These are phyloP conservation scores for Cupressus sempervirens DNA, from an alignment of 75 land plant species.

Conservation along the genomic window DNA sequence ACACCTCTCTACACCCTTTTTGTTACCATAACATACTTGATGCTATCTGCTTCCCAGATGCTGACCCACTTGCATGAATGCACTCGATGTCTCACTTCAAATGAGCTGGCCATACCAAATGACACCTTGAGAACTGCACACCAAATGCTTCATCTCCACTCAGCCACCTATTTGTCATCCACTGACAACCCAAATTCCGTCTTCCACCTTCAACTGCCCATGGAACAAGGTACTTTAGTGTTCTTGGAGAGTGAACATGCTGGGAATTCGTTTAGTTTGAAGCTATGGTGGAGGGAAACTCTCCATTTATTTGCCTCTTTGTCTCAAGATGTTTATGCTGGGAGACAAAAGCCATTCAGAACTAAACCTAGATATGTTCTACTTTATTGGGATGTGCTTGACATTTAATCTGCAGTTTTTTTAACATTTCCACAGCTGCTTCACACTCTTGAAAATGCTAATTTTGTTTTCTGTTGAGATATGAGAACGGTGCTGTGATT, in stretches of 20 bases:
- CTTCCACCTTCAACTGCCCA: too few relatives aligned
- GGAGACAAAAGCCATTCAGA: neutral
- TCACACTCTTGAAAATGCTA: neutral
- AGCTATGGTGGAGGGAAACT: neutral
- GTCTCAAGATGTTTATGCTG: neutral
- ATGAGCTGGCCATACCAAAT: too few relatives aligned
- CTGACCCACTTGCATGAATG: too few relatives aligned
- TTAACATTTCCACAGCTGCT: neutral
- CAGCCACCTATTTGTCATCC: too few relatives aligned
- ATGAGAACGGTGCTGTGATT: neutral
- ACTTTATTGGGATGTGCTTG: neutral
- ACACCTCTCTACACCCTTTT: too few relatives aligned
- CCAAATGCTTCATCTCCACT: too few relatives aligned
- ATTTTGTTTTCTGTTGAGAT: neutral
- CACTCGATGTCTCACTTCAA: too few relatives aligned
- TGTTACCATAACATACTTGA: too few relatives aligned
- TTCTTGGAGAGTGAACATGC: neutral
- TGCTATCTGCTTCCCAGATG: too few relatives aligned
- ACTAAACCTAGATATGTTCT: neutral
- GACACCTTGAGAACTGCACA: too few relatives aligned
- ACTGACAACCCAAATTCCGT: too few relatives aligned
- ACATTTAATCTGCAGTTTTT: neutral
- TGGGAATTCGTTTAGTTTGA: neutral
- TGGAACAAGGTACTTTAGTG: neutral
- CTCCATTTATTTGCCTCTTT: neutral